Evolutionary conservation across 78 protist genomes (phyloP), one percentile per base, ranked within the genome.

Genomic region (Planoprotostelium fungivorum): DNA sequence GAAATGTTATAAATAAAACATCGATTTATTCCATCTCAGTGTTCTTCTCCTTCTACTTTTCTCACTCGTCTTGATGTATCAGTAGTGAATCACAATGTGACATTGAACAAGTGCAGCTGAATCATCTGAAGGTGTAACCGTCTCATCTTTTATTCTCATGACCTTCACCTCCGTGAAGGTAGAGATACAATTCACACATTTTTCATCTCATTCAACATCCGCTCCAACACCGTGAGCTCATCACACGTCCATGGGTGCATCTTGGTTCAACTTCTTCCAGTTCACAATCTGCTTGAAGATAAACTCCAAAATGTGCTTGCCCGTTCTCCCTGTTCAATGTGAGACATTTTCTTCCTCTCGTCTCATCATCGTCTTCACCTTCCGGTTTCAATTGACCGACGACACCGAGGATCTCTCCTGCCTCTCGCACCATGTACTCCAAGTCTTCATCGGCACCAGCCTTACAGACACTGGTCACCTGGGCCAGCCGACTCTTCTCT

Each of bases 401-500:
- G 36, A 94, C 89, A 85, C 96, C 96, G 9, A 94, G 37, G 28
- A 94, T 87, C 5, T 89, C 94, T 23, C 94, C 96, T 0, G 89
- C 88, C 84, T 89, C 94, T 1, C 86, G 87, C 37, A 94, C 84
- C 63, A 28, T 89, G 88, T 88, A 90, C 38, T 88, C 94, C 36
- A 90, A 73, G 88, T 92, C 92, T 16, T 86, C 91, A 1, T 91
- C 89, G 31, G 84, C 73, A 92, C 90, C 90, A 63, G 90, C 0
- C 87, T 36, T 85, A 29, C 85, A 88, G 35, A 25, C 37, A 29
- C 92, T 95, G 31, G 96, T 94, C 85, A 91, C 84, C 28, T 90
- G 96, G 34, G 96, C 96, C 34, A 94, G 63, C 0, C 96, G 92
- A 34, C 87, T 95, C n/a, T 34, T 39, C 90, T 93, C 96, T 0